A percentile compares a stretch with the other conserved stretches of the same genome.
Evolutionary conservation across 352 stramenopile species (phyloP).

Genomic region (Phytophthora ramorum): DNA sequence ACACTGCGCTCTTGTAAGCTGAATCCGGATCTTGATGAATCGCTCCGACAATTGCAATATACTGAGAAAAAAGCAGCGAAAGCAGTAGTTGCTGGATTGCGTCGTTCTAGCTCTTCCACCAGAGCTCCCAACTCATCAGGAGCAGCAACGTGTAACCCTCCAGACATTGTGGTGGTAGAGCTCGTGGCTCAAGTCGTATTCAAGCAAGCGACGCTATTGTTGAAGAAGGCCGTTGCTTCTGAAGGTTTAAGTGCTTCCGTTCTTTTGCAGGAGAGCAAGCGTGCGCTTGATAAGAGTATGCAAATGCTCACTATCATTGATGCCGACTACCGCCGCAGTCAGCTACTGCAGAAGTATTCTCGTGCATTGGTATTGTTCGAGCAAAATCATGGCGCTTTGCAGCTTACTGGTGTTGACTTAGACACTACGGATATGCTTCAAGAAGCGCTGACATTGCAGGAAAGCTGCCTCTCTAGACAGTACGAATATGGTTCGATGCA

Average conservation of each 20-base stretch:
- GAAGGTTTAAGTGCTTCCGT: background rate
- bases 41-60: slow-evolving; percentile 17
- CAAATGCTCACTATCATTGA: slow-evolving; percentile 25
- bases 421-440: slow-evolving; percentile 26
- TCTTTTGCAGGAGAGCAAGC: slow-evolving; percentile 27
- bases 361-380: slow-evolving; percentile 13
- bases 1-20: slow-evolving; percentile 40
- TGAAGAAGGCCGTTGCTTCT: slow-evolving; percentile 25
- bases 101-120: slow-evolving; percentile 5
- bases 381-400: background rate
- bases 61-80: slow-evolving; percentile 34
- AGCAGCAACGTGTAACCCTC: background rate
- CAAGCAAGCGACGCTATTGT: slow-evolving; percentile 31
- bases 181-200: slow-evolving; percentile 45
- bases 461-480: slow-evolving; percentile 8
- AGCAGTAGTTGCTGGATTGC: slow-evolving; percentile 19
- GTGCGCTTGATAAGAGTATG: slow-evolving; percentile 26
- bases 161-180: slow-evolving; percentile 30
- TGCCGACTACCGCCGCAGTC: slow-evolving; percentile 20
- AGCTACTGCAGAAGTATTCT: slow-evolving; percentile 27
- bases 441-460: slow-evolving; percentile 16
- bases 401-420: slow-evolving; percentile 7
- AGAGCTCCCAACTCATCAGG: background rate
- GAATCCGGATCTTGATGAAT: slow-evolving; percentile 13
- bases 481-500: slow-evolving; percentile 1